A percentile compares a stretch with the other conserved stretches of the same genome.
phyloP scores from a whole-genome alignment of 2,329 filamentous ascomycete species.

The Trichophyton benhamiae region DNA sequence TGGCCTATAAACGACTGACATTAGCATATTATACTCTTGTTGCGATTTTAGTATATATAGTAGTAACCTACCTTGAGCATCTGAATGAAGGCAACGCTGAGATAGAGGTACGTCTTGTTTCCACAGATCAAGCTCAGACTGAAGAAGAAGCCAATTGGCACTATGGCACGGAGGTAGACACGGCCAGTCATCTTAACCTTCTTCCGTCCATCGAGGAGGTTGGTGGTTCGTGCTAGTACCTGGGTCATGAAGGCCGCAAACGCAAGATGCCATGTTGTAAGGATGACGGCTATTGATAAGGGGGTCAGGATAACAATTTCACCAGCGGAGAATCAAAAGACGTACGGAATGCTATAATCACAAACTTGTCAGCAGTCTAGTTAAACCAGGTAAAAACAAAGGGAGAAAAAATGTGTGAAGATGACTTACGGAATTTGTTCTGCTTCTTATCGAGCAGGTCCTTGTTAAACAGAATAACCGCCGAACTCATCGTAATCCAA shows the following conservation, averaged over 20 bases:
- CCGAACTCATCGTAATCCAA: constrained; percentile 88
- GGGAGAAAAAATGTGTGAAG: background rate
- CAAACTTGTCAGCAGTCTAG: constrained; percentile 3
- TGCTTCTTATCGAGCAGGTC: constrained; percentile 79
- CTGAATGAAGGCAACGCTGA: constrained; percentile 94
- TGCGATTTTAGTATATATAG: background rate
- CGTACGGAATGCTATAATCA: constrained; percentile 35
- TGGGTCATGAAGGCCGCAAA: constrained; percentile 95
- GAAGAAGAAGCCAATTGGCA: constrained; percentile 93
- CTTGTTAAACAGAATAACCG: constrained; percentile 99
- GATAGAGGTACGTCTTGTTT: constrained; percentile 89
- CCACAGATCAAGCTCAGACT: constrained; percentile 91
- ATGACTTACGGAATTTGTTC: constrained; percentile 52
- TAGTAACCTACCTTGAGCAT: constrained; percentile 75
- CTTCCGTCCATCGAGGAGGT: constrained; percentile 82
- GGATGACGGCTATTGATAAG: constrained; percentile 40
- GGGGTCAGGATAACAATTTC: constrained; percentile 12
- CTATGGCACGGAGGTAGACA: constrained; percentile 83
- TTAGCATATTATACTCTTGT: background rate
- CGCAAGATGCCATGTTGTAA: constrained; percentile 89
- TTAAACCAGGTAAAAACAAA: background rate
- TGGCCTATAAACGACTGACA: constrained; percentile 48
- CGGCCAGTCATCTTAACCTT: constrained; percentile 93
- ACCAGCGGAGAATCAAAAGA: constrained; percentile 8
- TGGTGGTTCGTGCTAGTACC: constrained; percentile 78